Base-by-base conservation (phyloP, 768 basidiomycete genomes). In the Trametes coccinea region DNA sequence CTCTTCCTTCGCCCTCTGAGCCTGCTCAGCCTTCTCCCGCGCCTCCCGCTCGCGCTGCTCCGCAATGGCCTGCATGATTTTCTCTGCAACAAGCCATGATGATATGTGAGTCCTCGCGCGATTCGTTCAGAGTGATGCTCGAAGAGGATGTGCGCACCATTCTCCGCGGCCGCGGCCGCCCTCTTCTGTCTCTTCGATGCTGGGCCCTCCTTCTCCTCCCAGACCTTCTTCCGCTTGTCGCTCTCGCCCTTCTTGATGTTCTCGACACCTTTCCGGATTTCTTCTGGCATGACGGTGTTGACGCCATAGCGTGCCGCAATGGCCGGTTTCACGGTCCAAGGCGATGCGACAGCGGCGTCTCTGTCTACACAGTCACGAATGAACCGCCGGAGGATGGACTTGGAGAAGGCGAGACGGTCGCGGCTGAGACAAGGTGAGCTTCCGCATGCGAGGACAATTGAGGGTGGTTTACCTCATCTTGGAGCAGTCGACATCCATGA, bases 311-410 rank as follows among this genome's bases (percentile, higher is more conserved):
- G 84, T 60, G 83, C 82, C 1, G 94, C 95, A 58, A 98, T 90
- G 5, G 80, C 76, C 1, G 84, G 84, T 73, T 98, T 98, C 33
- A 98, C 95, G 2, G 87, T 89, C 97, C 97, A 99, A 5, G 97
- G 96, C 0, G 93, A 92, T 7, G 93, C 94, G 30, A 96, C 89
- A 8, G 93, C 90, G 14, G 93, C 82, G 66, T 96, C 94, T 37
- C 97, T 87, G 69, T 93, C 90, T 2, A 99, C 90, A 68, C 94
- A 96, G 71, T 98, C 97, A 63, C 93, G 88, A 60, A 99, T 92
- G 76, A 96, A 98, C 14, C 95, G 89, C 65, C 95, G 92, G 31
- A 99, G 84, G 67, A 98, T 96, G 16, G 95, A 95, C 75, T 98
- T 98, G 31, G 94, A 96, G 76, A 98, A 98, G 17, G 93, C 87